Percentiles rank a stretch among this genome's conserved stretches.
phyloP scores from a whole-genome alignment of 192 early-diverging fungal species.

The Oehlia diaphana region DNA sequence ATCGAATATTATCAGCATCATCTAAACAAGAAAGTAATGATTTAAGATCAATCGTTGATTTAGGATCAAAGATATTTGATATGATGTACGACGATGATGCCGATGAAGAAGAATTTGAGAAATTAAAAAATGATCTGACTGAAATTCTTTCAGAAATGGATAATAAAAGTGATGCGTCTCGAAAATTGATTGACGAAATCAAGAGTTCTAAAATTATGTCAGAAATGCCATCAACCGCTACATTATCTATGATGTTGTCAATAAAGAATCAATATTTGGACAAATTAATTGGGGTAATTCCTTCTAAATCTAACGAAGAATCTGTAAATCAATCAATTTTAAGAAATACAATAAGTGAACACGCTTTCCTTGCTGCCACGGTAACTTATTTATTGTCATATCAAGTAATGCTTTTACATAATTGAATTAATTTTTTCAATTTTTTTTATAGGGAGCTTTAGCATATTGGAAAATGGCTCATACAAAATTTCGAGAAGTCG shows the following conservation, averaged over 20 bases:
- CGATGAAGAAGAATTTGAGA: not conserved
- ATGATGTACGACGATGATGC: not conserved
- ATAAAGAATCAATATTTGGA: not conserved
- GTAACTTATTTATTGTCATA: not conserved
- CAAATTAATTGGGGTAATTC: not conserved
- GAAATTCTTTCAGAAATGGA: not conserved
- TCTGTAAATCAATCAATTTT: not conserved
- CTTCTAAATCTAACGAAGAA: not conserved
- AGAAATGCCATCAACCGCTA: not conserved
- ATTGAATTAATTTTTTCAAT: not conserved
- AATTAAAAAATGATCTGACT: not conserved
- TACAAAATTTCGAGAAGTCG: not conserved
- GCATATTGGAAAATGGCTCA: conserved; percentile 1
- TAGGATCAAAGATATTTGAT: not conserved
- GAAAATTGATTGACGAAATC: not conserved
- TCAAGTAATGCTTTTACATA: not conserved
- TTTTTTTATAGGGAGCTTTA: not conserved
- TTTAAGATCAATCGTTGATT: not conserved
- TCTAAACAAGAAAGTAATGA: not conserved
- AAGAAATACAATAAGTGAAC: not conserved
- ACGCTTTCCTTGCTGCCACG: conserved; percentile 4
- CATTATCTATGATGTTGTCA: not conserved
- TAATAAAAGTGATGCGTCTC: not conserved
- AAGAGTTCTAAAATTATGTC: not conserved
- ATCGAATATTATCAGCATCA: not conserved